phyloP scores from a whole-genome alignment of 768 basidiomycete genomes.

The Cystofilobasidium macerans region DNA sequence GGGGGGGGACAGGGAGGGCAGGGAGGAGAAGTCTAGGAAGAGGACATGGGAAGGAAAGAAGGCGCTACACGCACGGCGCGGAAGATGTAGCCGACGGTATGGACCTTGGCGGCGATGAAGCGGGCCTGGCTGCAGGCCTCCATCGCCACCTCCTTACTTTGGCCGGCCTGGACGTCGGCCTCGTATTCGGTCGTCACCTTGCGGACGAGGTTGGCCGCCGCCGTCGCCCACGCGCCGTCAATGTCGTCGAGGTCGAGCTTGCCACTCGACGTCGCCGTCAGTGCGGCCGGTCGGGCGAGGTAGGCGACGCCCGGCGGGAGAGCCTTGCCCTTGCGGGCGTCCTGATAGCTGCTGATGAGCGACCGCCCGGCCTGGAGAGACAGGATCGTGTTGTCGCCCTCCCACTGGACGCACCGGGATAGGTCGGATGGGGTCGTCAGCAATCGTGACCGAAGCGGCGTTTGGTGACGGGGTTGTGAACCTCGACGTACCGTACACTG shows the following conservation, averaged over 20 bases:
- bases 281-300: conserved; percentile 35
- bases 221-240: conserved; percentile 39
- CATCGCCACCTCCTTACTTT: conserved; percentile 41
- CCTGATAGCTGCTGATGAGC: conserved; percentile 36
- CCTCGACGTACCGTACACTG: conserved; percentile 30
- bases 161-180: conserved; percentile 34
- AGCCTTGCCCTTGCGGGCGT: conserved; percentile 37
- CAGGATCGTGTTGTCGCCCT: conserved; percentile 42
- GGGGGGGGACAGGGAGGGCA: too few species aligned
- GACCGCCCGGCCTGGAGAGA: conserved; percentile 39
- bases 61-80: conserved; percentile 28
- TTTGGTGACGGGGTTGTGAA: neutral
- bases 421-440: too few species aligned
- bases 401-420: too few species aligned
- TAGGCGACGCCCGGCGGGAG: conserved; percentile 41
- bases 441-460: too few species aligned
- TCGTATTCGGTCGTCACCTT: conserved; percentile 40
- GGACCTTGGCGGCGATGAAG: conserved; percentile 42
- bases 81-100: conserved; percentile 41
- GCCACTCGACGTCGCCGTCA: conserved; percentile 31
- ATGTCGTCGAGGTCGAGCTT: conserved; percentile 38
- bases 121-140: conserved; percentile 40
- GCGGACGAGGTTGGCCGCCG: conserved; percentile 41
- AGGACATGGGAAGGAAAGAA: too few species aligned
- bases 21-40: neutral